A percentile compares a stretch with the other conserved stretches of the same genome.
Evolutionary conservation across 1,284 basidiomycete genomes (phyloP).

Genomic region (Ustilago lituana): DNA sequence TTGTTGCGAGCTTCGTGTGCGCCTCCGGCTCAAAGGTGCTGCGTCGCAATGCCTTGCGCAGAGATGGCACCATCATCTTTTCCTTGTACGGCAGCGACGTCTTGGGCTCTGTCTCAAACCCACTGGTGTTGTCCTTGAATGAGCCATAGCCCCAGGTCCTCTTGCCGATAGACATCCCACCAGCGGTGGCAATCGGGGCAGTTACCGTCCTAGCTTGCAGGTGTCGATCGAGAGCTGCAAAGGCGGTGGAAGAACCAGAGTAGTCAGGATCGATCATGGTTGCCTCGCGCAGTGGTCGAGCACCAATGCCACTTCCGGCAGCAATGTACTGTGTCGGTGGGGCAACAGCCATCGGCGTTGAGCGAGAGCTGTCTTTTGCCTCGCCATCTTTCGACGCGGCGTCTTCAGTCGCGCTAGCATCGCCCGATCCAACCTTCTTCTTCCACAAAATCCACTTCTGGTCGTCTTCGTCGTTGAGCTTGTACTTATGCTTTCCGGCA

Average conservation of each 20-base stretch:
- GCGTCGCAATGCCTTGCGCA: slow-evolving; percentile 51
- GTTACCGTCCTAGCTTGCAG: slow-evolving; percentile 15
- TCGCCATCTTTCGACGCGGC: neutral
- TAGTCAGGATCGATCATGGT: slow-evolving; percentile 44
- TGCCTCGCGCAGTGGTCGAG: slow-evolving; percentile 33
- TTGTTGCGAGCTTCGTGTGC: slow-evolving; percentile 39
- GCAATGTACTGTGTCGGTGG: slow-evolving; percentile 43
- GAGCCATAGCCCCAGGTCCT: slow-evolving; percentile 47
- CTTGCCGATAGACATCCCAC: slow-evolving; percentile 34
- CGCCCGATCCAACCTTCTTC: slow-evolving; percentile 25
- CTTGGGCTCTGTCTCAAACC: slow-evolving; percentile 64
- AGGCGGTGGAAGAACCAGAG: slow-evolving; percentile 15
- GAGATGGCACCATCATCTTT: slow-evolving; percentile 62
- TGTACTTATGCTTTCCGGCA: slow-evolving; percentile 44
- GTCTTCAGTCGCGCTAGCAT: neutral
- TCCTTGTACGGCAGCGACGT: slow-evolving; percentile 65
- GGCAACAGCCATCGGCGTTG: slow-evolving; percentile 46
- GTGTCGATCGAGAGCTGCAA: slow-evolving; percentile 34
- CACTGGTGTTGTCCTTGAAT: slow-evolving; percentile 43
- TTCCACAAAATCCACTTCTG: slow-evolving; percentile 58
- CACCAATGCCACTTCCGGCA: slow-evolving; percentile 39
- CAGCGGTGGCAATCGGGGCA: slow-evolving; percentile 1
- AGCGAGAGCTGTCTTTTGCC: slow-evolving; percentile 20
- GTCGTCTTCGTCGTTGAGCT: slow-evolving; percentile 51
- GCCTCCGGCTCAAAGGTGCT: slow-evolving; percentile 39